Percentiles rank a stretch among this genome's conserved stretches.
phyloP scores from a whole-genome alignment of 2,329 filamentous ascomycete genomes.

The Neonectria sp. region DNA sequence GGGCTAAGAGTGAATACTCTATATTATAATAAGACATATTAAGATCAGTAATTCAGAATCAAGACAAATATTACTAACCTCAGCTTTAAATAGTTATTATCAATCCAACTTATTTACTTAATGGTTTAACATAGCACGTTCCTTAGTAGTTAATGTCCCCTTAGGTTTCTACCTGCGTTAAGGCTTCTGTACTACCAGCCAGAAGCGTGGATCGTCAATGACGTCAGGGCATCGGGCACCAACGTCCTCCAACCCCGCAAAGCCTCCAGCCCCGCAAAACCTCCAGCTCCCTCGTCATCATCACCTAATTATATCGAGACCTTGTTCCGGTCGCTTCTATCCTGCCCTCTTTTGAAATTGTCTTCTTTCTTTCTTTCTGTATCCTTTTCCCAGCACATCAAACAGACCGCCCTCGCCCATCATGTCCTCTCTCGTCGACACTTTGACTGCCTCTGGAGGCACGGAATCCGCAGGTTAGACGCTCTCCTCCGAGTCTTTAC shows the following conservation, averaged over 20 bases:
- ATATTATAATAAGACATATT: too few species aligned
- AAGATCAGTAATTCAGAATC: too few species aligned
- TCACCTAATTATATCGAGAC: slow-evolving; percentile 13
- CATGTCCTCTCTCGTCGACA: slow-evolving; percentile 42
- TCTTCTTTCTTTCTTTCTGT: background rate
- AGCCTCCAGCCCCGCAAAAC: background rate
- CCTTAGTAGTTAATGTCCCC: too few species aligned
- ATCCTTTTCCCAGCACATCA: slow-evolving; percentile 7
- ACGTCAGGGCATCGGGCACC: slow-evolving; percentile 30
- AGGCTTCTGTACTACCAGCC: background rate
- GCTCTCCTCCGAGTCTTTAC: background rate
- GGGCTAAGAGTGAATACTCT: too few species aligned
- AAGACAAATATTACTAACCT: too few species aligned
- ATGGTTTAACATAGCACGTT: too few species aligned
- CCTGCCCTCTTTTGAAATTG: background rate
- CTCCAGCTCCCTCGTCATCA: slow-evolving; percentile 26
- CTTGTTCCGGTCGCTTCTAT: slow-evolving; percentile 13
- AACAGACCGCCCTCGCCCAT: slow-evolving; percentile 19
- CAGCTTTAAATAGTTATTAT: too few species aligned
- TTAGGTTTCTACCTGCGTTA: background rate
- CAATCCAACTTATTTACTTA: too few species aligned
- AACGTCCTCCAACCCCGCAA: slow-evolving; percentile 28
- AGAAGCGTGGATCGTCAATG: slow-evolving; percentile 22
- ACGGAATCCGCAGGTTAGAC: slow-evolving; percentile 43
- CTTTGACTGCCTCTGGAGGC: slow-evolving; percentile 45